phyloP scores from a whole-genome alignment of 2,329 filamentous ascomycete genomes.

The Xylaria sp. region DNA sequence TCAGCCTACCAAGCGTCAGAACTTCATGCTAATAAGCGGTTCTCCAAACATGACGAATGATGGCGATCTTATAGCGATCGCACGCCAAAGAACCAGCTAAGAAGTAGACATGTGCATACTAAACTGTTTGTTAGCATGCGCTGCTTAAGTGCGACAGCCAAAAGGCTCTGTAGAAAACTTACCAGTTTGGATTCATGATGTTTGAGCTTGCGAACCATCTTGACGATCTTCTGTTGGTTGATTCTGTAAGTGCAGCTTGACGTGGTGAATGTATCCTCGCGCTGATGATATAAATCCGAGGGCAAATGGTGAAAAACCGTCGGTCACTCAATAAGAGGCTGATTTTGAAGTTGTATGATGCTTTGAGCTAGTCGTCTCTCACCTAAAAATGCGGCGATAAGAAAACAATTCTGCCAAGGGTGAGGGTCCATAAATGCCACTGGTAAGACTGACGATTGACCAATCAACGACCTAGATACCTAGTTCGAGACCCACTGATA shows the following conservation, averaged over 20 bases:
- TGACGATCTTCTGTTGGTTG: slow-evolving; percentile 34
- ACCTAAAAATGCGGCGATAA: slow-evolving; percentile 7
- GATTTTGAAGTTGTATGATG: neutral
- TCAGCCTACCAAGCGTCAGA: slow-evolving; percentile 55
- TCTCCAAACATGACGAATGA: neutral
- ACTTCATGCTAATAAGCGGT: neutral
- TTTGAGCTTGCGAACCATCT: slow-evolving; percentile 95
- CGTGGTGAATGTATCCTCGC: too few relatives aligned
- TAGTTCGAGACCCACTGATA: too few relatives aligned
- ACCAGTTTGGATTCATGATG: slow-evolving; percentile 92
- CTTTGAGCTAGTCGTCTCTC: neutral
- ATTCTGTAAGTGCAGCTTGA: too few relatives aligned
- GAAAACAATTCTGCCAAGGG: slow-evolving; percentile 16
- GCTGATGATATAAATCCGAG: neutral
- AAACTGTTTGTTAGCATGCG: slow-evolving; percentile 21
- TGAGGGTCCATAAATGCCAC: neutral
- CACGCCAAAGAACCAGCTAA: neutral
- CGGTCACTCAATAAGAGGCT: neutral
- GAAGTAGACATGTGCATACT: slow-evolving; percentile 17
- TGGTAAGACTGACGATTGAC: neutral
- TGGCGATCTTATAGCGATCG: neutral
- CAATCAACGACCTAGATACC: neutral
- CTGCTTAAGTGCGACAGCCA: neutral
- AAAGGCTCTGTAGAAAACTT: neutral
- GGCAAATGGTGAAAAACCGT: neutral